Percentiles rank a stretch among this genome's conserved stretches.
phyloP scores from a whole-genome alignment of 140 eudicot species.

The Oenanthe javanica region DNA sequence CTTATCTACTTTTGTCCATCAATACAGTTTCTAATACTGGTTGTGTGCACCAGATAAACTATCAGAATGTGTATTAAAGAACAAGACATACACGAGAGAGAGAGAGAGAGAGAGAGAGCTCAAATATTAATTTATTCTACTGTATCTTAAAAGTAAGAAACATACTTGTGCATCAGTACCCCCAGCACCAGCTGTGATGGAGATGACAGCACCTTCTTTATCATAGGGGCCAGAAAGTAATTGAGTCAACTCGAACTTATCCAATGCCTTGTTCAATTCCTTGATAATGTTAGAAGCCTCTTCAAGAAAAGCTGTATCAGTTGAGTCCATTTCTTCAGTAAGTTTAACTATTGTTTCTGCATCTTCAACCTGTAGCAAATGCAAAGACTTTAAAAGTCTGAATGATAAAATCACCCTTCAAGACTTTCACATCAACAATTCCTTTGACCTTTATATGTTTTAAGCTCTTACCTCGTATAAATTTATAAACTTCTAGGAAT shows the following conservation, averaged over 20 bases:
- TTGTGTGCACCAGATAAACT: not conserved
- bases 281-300: constrained; percentile 81
- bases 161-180: constrained; percentile 98
- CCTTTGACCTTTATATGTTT: not conserved
- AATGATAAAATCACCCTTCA: not conserved
- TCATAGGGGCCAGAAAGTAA: constrained; percentile 96
- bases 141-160: not conserved
- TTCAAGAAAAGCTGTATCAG: constrained; percentile 73
- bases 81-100: not conserved
- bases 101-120: too few species aligned
- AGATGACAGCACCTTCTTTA: constrained; percentile 87
- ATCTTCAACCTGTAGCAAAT: constrained; percentile 60
- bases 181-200: constrained; percentile 96
- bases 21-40: not conserved
- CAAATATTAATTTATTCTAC: too few species aligned
- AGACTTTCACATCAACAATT: not conserved
- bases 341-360: constrained; percentile 88
- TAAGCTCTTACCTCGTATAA: not conserved
- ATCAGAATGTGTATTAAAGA: not conserved
- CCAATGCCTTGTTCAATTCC: constrained; percentile 73
- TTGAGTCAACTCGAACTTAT: constrained; percentile 75
- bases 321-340: constrained; percentile 92
- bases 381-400: not conserved
- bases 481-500: not conserved
- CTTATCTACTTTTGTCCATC: not conserved